A percentile compares a stretch with the other conserved stretches of the same genome.
These are phyloP conservation scores for Fusarium solani-melongenae DNA, from an alignment of 2,329 filamentous ascomycete species.

Conservation along the genomic window DNA sequence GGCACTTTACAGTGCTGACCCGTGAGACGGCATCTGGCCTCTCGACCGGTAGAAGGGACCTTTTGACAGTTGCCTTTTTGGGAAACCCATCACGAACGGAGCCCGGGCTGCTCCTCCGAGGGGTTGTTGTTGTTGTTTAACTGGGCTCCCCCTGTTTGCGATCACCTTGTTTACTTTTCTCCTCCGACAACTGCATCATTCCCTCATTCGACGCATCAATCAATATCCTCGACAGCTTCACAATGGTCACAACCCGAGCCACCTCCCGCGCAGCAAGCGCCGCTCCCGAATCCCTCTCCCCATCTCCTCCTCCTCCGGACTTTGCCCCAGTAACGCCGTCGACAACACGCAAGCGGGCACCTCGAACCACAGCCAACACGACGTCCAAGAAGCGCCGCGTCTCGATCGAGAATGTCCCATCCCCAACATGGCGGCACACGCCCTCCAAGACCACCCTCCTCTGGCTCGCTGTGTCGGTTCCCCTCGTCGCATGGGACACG, in stretches of 20 bases:
- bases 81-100: conserved; percentile 4
- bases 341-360: conserved; percentile 28
- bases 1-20: conserved; percentile 8
- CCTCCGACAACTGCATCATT: neutral
- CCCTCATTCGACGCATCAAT: neutral
- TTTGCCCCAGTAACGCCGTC: conserved; percentile 18
- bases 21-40: neutral
- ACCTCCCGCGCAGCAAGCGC: conserved; percentile 48
- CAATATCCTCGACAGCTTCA: neutral
- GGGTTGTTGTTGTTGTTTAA: neutral
- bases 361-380: conserved; percentile 16
- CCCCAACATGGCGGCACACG: conserved; percentile 55
- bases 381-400: conserved; percentile 23
- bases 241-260: conserved; percentile 54
- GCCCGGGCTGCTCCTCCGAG: neutral
- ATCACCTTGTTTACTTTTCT: neutral
- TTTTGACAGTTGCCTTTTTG: conserved; percentile 8
- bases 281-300: conserved; percentile 35
- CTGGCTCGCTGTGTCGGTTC: conserved; percentile 81
- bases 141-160: neutral
- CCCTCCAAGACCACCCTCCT: conserved; percentile 62
- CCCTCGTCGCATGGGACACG: conserved; percentile 84
- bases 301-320: conserved; percentile 12
- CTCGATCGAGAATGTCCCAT: neutral
- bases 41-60: neutral